A percentile compares a stretch with the other conserved stretches of the same genome.
phyloP scores from a whole-genome alignment of 1,284 basidiomycete species.

The Tilletia horrida region DNA sequence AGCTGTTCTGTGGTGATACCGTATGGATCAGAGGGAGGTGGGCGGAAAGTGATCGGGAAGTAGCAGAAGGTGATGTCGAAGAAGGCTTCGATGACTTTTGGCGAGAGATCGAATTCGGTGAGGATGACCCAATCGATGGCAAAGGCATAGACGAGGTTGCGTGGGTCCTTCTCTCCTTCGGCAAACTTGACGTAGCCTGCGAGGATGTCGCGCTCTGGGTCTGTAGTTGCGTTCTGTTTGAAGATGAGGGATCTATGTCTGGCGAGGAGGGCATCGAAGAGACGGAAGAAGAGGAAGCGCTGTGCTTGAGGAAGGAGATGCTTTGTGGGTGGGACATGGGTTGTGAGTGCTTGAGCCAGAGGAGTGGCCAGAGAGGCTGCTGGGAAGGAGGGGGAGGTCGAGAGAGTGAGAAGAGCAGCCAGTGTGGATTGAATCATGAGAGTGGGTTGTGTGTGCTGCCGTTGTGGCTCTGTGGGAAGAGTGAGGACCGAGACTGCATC shows the following conservation, averaged over 20 bases:
- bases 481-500: conserved; percentile 63
- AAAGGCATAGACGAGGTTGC: conserved; percentile 87
- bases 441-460: not conserved
- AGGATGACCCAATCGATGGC: conserved; percentile 78
- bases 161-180: conserved; percentile 94
- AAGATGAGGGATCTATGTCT: conserved; percentile 61
- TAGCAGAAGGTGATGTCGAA: conserved; percentile 98
- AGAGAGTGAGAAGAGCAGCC: conserved; percentile 69
- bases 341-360: conserved; percentile 50
- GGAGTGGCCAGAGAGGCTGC: not conserved
- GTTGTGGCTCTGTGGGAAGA: not conserved
- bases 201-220: conserved; percentile 60
- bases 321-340: conserved; percentile 72
- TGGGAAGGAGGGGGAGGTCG: conserved; percentile 33
- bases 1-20: conserved; percentile 87
- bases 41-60: conserved; percentile 95
- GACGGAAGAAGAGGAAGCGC: conserved; percentile 74
- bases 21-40: conserved; percentile 90
- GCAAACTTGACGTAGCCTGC: conserved; percentile 73
- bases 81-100: conserved; percentile 67
- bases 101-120: conserved; percentile 77
- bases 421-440: conserved; percentile 12
- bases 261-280: conserved; percentile 76
- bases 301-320: conserved; percentile 76
- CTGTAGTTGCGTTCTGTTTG: conserved; percentile 12